These are phyloP conservation scores for Trichoderma koningiopsis DNA, from an alignment of 2,329 filamentous ascomycete genomes.

Conservation along the genomic window DNA sequence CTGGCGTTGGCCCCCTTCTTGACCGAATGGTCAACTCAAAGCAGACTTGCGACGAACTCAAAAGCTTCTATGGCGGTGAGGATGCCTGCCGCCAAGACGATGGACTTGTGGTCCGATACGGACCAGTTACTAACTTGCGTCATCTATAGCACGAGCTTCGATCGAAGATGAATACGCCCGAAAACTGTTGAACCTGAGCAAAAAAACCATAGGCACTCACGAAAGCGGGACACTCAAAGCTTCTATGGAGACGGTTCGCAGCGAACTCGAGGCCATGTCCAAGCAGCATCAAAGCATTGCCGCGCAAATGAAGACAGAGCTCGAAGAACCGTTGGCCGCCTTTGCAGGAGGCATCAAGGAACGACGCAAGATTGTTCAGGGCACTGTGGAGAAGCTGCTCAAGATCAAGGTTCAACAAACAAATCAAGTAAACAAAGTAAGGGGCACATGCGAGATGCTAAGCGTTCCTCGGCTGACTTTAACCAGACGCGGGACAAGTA, in stretches of 20 bases:
- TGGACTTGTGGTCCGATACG: neutral
- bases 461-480: neutral
- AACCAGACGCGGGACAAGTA: constrained; percentile 82
- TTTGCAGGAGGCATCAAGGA: constrained; percentile 97
- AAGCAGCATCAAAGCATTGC: constrained; percentile 92
- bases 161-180: constrained; percentile 97
- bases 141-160: constrained; percentile 70
- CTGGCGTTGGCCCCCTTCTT: constrained; percentile 85
- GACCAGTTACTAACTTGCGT: neutral
- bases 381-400: constrained; percentile 88
- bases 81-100: constrained; percentile 10
- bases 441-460: constrained; percentile 28
- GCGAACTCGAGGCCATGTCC: constrained; percentile 88
- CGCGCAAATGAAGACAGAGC: constrained; percentile 90
- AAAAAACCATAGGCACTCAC: constrained; percentile 85
- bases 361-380: constrained; percentile 92
- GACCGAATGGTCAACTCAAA: constrained; percentile 95
- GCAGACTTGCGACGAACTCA: constrained; percentile 90
- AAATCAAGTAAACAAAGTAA: constrained; percentile 83
- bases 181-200: constrained; percentile 81
- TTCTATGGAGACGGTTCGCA: constrained; percentile 84
- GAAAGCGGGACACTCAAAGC: constrained; percentile 81
- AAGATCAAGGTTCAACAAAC: constrained; percentile 95
- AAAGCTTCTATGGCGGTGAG: constrained; percentile 82
- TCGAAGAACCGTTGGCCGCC: constrained; percentile 89